These are phyloP conservation scores for Dillenia turbinata DNA, from an alignment of 164 flowering plant species.

Conservation along the genomic window DNA sequence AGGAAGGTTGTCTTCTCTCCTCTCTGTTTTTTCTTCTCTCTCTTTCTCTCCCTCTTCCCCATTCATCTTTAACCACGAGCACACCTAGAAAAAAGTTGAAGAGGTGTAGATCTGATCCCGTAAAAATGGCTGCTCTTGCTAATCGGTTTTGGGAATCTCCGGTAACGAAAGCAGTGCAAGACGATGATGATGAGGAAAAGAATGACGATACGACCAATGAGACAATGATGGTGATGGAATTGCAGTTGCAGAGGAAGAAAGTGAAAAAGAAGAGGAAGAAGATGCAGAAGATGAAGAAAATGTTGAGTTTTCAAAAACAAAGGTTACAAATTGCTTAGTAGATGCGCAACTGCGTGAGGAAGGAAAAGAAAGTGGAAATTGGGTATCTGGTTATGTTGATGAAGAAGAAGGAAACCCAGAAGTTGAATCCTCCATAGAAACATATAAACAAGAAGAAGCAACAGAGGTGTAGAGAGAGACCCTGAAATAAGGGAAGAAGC, in stretches of 20 bases:
- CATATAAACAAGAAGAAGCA: slow-evolving; percentile 9
- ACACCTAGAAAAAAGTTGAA: too few species aligned
- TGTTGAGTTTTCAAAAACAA: slow-evolving; percentile 1
- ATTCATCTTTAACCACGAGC: too few species aligned
- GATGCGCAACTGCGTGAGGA: slow-evolving; percentile 6
- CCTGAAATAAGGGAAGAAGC: slow-evolving; percentile 7
- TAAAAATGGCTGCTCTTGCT: slow-evolving; percentile 68
- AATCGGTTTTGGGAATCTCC: slow-evolving; percentile 65
- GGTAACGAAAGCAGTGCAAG: slow-evolving; percentile 17
- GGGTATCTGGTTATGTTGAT: slow-evolving; percentile 7
- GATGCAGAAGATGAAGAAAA: slow-evolving; percentile 8
- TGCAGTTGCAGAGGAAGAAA: neutral
- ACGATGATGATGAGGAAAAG: slow-evolving; percentile 13
- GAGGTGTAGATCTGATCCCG: slow-evolving; percentile 95
- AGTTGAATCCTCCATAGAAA: neutral
- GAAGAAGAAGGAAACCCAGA: slow-evolving; percentile 13
- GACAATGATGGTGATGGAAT: slow-evolving; percentile 5
- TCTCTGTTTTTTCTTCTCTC: too few species aligned
- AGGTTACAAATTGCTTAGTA: neutral
- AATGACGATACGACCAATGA: slow-evolving; percentile 3
- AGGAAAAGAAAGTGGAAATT: slow-evolving; percentile 8
- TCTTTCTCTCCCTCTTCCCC: too few species aligned
- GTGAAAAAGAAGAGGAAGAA: slow-evolving; percentile 4
- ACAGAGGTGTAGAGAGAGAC: slow-evolving; percentile 4
- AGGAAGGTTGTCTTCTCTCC: too few species aligned